Conservation (phyloP, 345 rosid species). For the Moricandia arvensis region DNA sequence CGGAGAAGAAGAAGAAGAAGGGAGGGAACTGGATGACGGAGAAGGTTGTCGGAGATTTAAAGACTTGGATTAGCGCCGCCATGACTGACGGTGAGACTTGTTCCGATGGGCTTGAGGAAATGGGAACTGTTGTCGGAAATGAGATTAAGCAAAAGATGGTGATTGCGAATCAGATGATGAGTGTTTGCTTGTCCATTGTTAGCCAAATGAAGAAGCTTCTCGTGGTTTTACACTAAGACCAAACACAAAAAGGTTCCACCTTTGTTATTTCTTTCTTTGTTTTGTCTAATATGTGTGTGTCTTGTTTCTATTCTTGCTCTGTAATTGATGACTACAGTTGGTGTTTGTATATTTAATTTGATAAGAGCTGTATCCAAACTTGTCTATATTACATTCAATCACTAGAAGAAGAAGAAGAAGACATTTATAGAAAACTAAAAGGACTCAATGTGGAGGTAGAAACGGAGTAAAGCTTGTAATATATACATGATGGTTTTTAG, state of each 20-base stretch:
- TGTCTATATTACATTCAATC: too few species aligned
- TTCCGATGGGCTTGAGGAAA: constrained; percentile 67
- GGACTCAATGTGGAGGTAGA: too few species aligned
- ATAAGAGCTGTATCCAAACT: too few species aligned
- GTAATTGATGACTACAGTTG: constrained; percentile 17
- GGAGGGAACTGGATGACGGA: constrained; percentile 44
- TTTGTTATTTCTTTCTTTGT: neutral
- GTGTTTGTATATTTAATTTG: neutral
- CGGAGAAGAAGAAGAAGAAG: constrained; percentile 14
- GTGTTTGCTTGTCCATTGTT: constrained; percentile 69
- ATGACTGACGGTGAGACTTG: constrained; percentile 70
- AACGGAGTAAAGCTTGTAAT: neutral
- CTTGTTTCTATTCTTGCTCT: neutral
- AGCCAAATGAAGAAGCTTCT: constrained; percentile 52
- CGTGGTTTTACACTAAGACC: constrained; percentile 36
- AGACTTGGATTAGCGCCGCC: constrained; percentile 77
- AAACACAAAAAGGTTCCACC: neutral
- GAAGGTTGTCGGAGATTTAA: constrained; percentile 49
- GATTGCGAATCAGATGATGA: constrained; percentile 48
- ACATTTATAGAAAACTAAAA: too few species aligned
- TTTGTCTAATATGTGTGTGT: neutral
- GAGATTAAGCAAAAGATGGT: constrained; percentile 45
- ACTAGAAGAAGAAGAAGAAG: too few species aligned
- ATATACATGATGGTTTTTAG: neutral
- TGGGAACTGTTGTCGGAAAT: constrained; percentile 51